Percentiles rank a stretch among this genome's conserved stretches.
phyloP scores from a whole-genome alignment of 1,284 basidiomycete genomes.

The Pseudozyma sp. region DNA sequence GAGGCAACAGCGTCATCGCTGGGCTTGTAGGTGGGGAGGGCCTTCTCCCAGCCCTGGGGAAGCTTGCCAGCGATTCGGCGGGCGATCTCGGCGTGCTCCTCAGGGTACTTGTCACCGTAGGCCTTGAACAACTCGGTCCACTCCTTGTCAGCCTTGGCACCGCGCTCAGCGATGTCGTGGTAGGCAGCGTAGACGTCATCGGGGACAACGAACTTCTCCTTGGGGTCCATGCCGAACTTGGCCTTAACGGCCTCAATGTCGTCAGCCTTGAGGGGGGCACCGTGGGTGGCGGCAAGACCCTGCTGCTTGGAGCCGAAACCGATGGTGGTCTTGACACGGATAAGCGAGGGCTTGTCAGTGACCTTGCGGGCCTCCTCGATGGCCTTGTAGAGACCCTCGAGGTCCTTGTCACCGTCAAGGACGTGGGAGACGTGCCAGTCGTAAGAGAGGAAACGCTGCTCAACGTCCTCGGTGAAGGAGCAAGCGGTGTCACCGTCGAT shows the following conservation, averaged over 20 bases:
- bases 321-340: conserved; percentile 88
- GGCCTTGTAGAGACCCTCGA: conserved; percentile 81
- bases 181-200: conserved; percentile 80
- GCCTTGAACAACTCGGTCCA: conserved; percentile 81
- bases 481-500: conserved; percentile 93
- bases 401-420: conserved; percentile 85
- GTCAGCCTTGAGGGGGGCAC: conserved; percentile 89
- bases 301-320: conserved; percentile 92
- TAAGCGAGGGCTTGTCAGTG: conserved; percentile 85
- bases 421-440: conserved; percentile 93
- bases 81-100: conserved; percentile 84
- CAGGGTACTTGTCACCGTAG: conserved; percentile 83
- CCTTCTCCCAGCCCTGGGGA: conserved; percentile 86
- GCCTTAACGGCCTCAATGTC: conserved; percentile 86
- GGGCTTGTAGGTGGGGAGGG: conserved; percentile 84
- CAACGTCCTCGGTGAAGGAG: conserved; percentile 94
- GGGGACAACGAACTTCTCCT: conserved; percentile 83
- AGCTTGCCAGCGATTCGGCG: conserved; percentile 87
- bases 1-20: conserved; percentile 86
- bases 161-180: conserved; percentile 76
- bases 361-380: conserved; percentile 82
- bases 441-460: conserved; percentile 86
- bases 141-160: conserved; percentile 79
- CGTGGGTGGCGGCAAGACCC: conserved; percentile 93
- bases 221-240: conserved; percentile 85